These are phyloP conservation scores for Ilex paraguariensis DNA, from an alignment of 305 asterid species.

Conservation along the genomic window DNA sequence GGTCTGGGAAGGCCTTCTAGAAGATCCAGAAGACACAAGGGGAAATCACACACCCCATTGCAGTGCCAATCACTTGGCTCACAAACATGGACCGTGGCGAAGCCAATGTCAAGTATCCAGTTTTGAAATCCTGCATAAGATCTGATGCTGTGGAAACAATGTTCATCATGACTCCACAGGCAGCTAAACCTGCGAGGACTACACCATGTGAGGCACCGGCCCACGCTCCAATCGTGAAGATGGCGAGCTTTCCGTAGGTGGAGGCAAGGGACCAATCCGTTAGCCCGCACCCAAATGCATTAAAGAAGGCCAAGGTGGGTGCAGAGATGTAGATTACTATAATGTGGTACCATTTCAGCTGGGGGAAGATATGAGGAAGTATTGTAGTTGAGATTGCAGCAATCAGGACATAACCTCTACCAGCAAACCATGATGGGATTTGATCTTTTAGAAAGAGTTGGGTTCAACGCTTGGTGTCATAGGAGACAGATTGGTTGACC, in stretches of 20 bases:
- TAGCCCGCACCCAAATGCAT: slow-evolving; percentile 91
- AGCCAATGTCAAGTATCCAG: slow-evolving; percentile 10
- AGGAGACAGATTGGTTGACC: slow-evolving; percentile 32
- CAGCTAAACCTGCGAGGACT: slow-evolving; percentile 88
- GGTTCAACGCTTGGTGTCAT: slow-evolving; percentile 61
- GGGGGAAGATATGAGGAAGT: slow-evolving; percentile 79
- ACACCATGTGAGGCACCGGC: slow-evolving; percentile 80
- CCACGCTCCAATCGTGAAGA: slow-evolving; percentile 85
- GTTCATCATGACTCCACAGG: slow-evolving; percentile 98
- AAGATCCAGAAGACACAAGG: slow-evolving; percentile 2
- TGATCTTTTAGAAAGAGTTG: slow-evolving; percentile 75
- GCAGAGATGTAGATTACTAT: slow-evolving; percentile 63
- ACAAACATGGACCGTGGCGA: background rate
- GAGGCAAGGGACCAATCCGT: slow-evolving; percentile 93
- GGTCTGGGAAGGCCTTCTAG: background rate
- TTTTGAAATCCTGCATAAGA: slow-evolving; percentile 85
- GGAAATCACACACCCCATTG: background rate
- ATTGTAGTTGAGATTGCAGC: slow-evolving; percentile 60
- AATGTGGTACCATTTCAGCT: slow-evolving; percentile 76
- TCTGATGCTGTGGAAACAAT: slow-evolving; percentile 91
- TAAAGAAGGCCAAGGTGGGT: slow-evolving; percentile 83
- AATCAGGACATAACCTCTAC: slow-evolving; percentile 42
- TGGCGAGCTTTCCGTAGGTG: slow-evolving; percentile 84
- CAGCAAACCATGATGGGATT: slow-evolving; percentile 75
- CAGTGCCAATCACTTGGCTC: background rate